These are phyloP conservation scores for Fusarium proliferatum DNA, from an alignment of 2,329 filamentous ascomycete species.

Conservation along the genomic window DNA sequence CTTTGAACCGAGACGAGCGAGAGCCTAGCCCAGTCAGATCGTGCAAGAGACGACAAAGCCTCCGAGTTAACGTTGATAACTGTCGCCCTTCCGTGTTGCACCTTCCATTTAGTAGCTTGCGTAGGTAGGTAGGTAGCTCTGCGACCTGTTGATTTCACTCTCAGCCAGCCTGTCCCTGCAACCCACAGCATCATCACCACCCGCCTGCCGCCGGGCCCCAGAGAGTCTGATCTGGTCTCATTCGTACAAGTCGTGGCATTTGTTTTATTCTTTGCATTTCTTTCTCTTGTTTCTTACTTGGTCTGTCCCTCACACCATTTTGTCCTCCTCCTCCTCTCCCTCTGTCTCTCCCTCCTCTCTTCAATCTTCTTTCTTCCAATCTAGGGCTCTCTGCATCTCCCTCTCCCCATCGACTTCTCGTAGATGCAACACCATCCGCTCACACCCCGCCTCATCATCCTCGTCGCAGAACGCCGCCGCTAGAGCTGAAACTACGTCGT, in stretches of 20 bases:
- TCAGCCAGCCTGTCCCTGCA: conserved; percentile 42
- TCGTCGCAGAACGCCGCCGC: conserved; percentile 36
- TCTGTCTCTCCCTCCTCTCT: not conserved
- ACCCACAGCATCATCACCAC: conserved; percentile 44
- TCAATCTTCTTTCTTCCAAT: not conserved
- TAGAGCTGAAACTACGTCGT: conserved; percentile 42
- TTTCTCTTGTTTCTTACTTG: conserved; percentile 25
- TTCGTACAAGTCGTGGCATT: conserved; percentile 45
- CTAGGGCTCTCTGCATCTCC: not conserved
- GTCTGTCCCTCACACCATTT: conserved; percentile 30
- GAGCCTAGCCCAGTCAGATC: conserved; percentile 8
- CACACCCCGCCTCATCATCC: conserved; percentile 24
- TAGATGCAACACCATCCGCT: not conserved
- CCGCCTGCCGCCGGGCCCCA: conserved; percentile 23
- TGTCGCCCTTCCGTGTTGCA: conserved; percentile 13
- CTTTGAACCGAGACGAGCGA: conserved; percentile 10
- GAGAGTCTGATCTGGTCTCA: conserved; percentile 35
- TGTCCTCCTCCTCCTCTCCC: conserved; percentile 11
- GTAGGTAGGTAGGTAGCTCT: conserved; percentile 1
- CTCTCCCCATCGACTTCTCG: not conserved
- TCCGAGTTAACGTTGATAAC: not conserved
- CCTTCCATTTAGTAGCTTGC: conserved; percentile 24
- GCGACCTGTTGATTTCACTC: conserved; percentile 35
- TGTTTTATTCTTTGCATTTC: conserved; percentile 35
- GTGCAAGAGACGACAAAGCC: conserved; percentile 39